Conservation (phyloP, 305 asterid genomes). For the Stenogyne calaminthoides region DNA sequence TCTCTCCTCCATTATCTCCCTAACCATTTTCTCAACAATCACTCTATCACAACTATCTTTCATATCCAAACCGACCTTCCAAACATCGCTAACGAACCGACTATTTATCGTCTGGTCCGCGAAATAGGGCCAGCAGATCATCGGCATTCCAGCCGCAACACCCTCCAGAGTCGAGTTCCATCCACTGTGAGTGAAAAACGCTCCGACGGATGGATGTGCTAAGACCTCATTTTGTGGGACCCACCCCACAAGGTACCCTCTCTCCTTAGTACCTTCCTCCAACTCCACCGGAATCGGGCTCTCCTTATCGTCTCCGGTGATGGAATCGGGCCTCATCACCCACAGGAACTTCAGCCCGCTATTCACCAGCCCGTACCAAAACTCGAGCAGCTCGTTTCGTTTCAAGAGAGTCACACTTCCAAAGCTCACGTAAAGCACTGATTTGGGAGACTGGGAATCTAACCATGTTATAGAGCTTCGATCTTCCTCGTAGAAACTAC, state of each 20-base stretch:
- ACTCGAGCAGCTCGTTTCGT: slow-evolving; percentile 36
- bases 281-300: slow-evolving; percentile 32
- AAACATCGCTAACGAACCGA: slow-evolving; percentile 44
- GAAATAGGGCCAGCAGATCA: slow-evolving; percentile 49
- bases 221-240: slow-evolving; percentile 52
- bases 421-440: slow-evolving; percentile 48
- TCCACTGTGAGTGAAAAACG: slow-evolving; percentile 48
- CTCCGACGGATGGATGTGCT: slow-evolving; percentile 38
- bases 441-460: slow-evolving; percentile 36
- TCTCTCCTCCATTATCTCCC: slow-evolving; percentile 42
- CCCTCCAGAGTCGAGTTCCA: slow-evolving; percentile 46
- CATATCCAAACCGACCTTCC: slow-evolving; percentile 53
- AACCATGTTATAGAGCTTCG: slow-evolving; percentile 43
- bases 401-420: slow-evolving; percentile 41
- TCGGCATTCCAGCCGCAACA: slow-evolving; percentile 36
- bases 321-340: slow-evolving; percentile 52
- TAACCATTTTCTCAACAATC: slow-evolving; percentile 42
- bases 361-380: slow-evolving; percentile 52
- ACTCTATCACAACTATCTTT: slow-evolving; percentile 42
- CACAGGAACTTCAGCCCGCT: slow-evolving; percentile 45
- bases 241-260: slow-evolving; percentile 49
- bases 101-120: slow-evolving; percentile 46
- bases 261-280: slow-evolving; percentile 39
- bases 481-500: slow-evolving; percentile 47
- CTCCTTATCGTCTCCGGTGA: slow-evolving; percentile 18